Conservation (phyloP, 345 rosid species). For the Passiflora organensis region DNA sequence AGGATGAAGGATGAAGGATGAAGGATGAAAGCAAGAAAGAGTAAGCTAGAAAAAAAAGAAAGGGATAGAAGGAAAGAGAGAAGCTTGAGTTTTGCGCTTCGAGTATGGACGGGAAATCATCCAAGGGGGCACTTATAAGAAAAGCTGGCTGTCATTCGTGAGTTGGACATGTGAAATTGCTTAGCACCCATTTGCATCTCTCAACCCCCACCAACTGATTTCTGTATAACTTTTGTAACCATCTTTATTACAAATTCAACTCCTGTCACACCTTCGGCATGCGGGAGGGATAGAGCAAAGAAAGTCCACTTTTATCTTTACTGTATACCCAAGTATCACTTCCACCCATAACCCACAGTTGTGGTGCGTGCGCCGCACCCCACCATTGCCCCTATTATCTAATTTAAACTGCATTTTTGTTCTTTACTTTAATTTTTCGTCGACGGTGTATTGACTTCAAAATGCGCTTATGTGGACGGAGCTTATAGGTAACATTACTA, state of each 20-base stretch:
- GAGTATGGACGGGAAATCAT: conserved; percentile 4
- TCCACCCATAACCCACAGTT: too few species aligned
- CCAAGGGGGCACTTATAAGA: conserved; percentile 11
- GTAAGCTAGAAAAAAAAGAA: neutral
- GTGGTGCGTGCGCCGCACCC: too few species aligned
- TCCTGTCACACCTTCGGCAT: neutral
- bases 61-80: neutral
- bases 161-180: conserved; percentile 28
- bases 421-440: too few species aligned
- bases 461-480: conserved; percentile 1
- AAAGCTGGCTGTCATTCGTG: neutral
- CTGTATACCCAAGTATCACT: neutral
- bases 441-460: too few species aligned
- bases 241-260: conserved; percentile 24
- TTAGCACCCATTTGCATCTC: conserved; percentile 16
- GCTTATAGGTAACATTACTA: conserved; percentile 25
- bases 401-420: neutral
- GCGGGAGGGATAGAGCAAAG: neutral
- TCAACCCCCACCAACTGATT: conserved; percentile 41
- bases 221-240: conserved; percentile 5
- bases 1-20: neutral
- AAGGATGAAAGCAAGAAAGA: neutral
- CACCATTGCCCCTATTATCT: too few species aligned
- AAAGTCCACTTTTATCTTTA: neutral
- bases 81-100: neutral